Conservation (phyloP, 192 early-diverging fungal genomes). For the Coemansia sp. region DNA sequence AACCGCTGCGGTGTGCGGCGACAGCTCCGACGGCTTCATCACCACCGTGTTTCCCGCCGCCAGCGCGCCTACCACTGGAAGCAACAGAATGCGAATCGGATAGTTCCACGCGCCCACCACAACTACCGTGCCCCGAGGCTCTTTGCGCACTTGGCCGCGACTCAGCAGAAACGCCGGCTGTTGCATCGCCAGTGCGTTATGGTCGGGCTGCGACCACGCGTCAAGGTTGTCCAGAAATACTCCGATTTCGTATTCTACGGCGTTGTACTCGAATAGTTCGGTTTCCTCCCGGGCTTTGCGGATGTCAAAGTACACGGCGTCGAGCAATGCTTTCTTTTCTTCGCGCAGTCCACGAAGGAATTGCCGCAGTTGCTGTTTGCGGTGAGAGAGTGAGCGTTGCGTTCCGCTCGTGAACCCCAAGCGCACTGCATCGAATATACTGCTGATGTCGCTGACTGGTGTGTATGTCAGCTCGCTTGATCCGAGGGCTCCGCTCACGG, state of each 20-base stretch:
- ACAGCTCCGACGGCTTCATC: slow-evolving; percentile 86
- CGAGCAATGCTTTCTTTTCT: slow-evolving; percentile 57
- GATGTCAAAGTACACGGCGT: slow-evolving; percentile 61
- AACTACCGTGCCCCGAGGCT: slow-evolving; percentile 77
- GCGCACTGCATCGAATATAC: slow-evolving; percentile 44
- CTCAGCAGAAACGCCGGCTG: slow-evolving; percentile 53
- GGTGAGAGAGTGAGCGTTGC: slow-evolving; percentile 19
- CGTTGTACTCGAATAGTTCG: slow-evolving; percentile 54
- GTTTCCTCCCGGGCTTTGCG: slow-evolving; percentile 58
- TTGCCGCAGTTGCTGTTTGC: slow-evolving; percentile 62
- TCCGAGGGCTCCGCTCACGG: slow-evolving; percentile 25
- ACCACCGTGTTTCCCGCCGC: slow-evolving; percentile 86
- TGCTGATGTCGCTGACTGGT: slow-evolving; percentile 42
- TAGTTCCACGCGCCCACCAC: slow-evolving; percentile 75
- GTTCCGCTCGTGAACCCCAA: slow-evolving; percentile 45
- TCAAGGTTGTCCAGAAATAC: slow-evolving; percentile 62
- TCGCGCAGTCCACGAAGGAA: slow-evolving; percentile 62
- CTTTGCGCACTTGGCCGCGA: slow-evolving; percentile 59
- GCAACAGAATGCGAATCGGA: slow-evolving; percentile 63
- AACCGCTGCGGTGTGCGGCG: slow-evolving; percentile 62
- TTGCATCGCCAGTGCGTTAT: slow-evolving; percentile 23
- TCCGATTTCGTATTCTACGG: slow-evolving; percentile 59
- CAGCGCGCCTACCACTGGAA: slow-evolving; percentile 79
- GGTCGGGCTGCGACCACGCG: slow-evolving; percentile 55
- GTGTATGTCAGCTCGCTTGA: slow-evolving; percentile 46